Evolutionary conservation across 2,329 filamentous ascomycete species (phyloP), one percentile per base, ranked within the genome.

Genomic region (Fusarium nurragi): DNA sequence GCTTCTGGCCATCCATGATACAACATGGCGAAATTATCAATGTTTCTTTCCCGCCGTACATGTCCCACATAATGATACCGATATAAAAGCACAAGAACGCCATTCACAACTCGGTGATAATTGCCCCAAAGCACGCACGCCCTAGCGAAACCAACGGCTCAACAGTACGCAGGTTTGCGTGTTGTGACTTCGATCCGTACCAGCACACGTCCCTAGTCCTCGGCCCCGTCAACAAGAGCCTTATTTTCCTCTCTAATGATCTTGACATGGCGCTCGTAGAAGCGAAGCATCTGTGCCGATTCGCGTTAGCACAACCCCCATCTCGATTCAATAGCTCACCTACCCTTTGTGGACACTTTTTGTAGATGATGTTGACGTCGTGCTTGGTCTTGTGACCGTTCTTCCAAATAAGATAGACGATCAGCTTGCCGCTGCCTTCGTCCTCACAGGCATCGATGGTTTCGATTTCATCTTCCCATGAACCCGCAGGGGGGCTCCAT

Each of bases 271-370:
- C 79, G 80, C 69, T 88, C 85, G 72, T 87, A 88, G 64, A 86
- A 88, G 34, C 80, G 80, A 11, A 88, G 77, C 82, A 88, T 87
- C 85, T 88, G 49, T 7, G 21, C 14, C 13, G 14, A 30, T 36
- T 64, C 36, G 65, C n/a, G 65, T 50, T 32, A 21, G 54, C 4
- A 22, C 11, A 23, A 37, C 36, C 40, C 28, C 18, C 21, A 11
- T 12, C 16, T 21, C 23, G 22, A 6, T 5, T 12, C 21, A 19
- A 21, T 11, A 10, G 11, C 22, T n/a, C 25, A 52, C 78, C 54
- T 75, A 90, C 90, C 83, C 89, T 91, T 73, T 94, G 91, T 0
- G 92, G 92, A 67, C 90, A 93, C 68, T 92, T 89, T 71, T 88
- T 84, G 70, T 94, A 91, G 9, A 93, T 84, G 14, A 88, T 83